Evolutionary conservation across 1,139 yeast species (phyloP), one percentile per base, ranked within the genome.

Genomic region (Blastobotrys capitulatus): DNA sequence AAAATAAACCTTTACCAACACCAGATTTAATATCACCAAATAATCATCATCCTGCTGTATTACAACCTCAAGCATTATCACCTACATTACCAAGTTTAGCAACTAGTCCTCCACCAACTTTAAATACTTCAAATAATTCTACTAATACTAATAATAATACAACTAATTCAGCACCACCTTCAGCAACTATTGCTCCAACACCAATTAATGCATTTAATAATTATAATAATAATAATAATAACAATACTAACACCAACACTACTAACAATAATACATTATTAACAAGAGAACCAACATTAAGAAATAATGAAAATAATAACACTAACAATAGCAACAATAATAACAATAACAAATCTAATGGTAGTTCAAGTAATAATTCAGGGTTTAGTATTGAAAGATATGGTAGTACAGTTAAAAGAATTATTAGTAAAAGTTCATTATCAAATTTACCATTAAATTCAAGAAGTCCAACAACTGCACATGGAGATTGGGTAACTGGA

Each of bases 1-100:
- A 72, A 46, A 56, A 65, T 42, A 70, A 68, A 52, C 75, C 76
- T 10, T 59, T 72, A 45, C 76, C 76, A 5, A 69, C 70, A 13
- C 75, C 75, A 0, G 72, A 66, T 15, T 9, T 38, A 12, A 34
- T 25, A 15, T 57, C 58, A 9, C 57, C 58, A 12, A 25, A 41
- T 37, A 36, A 38, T 27, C 42, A 31, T 32, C 52, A 44, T 9
- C 51, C 46, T 10, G 38, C 48, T 2, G 43, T 45, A 1, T 27
- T 45, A 25, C 52, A 46, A 20, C 47, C 44, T 5, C 41, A 38
- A 40, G 15, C 10, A 29, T 7, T 27, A 27, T 44, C 47, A 16
- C 47, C 44, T 8, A 45, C 42, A 9, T 4, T 25, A 13, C 32
- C 42, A 3, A 5, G 20, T 4, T n/a, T 19, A 26, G 7, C 42